These are phyloP conservation scores for Irineochytrium annulatum DNA, from an alignment of 192 early-diverging fungal species.

Conservation along the genomic window DNA sequence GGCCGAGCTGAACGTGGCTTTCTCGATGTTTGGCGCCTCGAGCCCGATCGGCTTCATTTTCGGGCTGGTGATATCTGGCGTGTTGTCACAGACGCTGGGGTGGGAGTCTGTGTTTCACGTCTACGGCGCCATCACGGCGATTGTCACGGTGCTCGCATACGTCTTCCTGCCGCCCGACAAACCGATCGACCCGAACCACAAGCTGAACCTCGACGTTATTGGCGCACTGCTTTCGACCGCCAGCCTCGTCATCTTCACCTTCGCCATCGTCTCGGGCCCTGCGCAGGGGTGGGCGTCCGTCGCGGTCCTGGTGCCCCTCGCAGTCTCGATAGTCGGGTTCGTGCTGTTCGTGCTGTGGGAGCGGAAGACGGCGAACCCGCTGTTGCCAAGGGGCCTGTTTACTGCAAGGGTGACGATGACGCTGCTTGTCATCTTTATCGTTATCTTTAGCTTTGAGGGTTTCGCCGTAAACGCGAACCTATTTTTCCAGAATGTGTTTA, in stretches of 20 bases:
- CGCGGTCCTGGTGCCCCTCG: background rate
- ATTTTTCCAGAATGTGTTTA: slow-evolving; percentile 1
- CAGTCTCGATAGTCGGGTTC: background rate
- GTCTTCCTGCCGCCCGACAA: slow-evolving; percentile 13
- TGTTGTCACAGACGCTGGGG: slow-evolving; percentile 16
- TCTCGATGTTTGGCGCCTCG: slow-evolving; percentile 22
- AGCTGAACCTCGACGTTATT: slow-evolving; percentile 27
- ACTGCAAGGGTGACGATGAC: background rate
- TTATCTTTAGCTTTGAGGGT: slow-evolving; percentile 7
- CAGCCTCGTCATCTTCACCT: slow-evolving; percentile 26
- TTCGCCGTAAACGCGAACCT: slow-evolving; percentile 10
- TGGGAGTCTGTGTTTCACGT: slow-evolving; percentile 28
- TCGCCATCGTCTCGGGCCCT: slow-evolving; percentile 19
- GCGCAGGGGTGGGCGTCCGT: background rate
- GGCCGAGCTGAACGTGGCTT: slow-evolving; percentile 15
- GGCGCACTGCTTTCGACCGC: slow-evolving; percentile 28
- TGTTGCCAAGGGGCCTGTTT: slow-evolving; percentile 1
- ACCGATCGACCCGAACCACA: slow-evolving; percentile 4
- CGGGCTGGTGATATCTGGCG: slow-evolving; percentile 27
- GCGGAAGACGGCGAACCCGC: background rate
- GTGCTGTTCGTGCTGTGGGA: slow-evolving; percentile 9
- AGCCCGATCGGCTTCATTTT: slow-evolving; percentile 24
- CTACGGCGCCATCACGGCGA: slow-evolving; percentile 12
- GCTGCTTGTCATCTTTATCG: slow-evolving; percentile 5
- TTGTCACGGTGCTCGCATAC: slow-evolving; percentile 7